phyloP scores from a whole-genome alignment of 2,329 filamentous ascomycete species.

The Colletotrichum eremochloae region DNA sequence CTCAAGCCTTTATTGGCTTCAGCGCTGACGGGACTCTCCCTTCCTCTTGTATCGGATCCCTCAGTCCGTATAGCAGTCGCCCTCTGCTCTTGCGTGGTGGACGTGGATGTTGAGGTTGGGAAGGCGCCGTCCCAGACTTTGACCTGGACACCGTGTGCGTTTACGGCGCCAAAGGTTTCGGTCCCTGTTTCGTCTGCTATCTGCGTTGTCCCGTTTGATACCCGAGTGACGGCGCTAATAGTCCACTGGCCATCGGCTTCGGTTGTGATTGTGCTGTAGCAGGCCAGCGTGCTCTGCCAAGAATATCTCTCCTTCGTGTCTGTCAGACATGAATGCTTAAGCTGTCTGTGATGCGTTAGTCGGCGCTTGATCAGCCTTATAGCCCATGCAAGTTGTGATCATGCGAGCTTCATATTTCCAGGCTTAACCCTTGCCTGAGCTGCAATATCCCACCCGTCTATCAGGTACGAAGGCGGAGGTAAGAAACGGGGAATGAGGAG shows the following conservation, averaged over 20 bases:
- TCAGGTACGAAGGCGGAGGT: background rate
- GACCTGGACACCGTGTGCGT: constrained; percentile 11
- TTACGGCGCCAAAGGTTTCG: constrained; percentile 7
- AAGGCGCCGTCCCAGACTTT: constrained; percentile 19
- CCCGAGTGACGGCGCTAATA: constrained; percentile 5
- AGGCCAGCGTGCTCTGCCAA: constrained; percentile 9
- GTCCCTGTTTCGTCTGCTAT: background rate
- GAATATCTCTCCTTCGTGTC: background rate
- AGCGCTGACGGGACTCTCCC: no score
- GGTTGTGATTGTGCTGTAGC: constrained; percentile 14
- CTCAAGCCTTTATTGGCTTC: background rate
- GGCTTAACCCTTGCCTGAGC: no score
- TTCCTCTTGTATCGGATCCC: background rate
- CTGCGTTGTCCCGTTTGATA: background rate
- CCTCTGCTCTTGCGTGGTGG: background rate
- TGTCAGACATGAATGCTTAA: constrained; percentile 4
- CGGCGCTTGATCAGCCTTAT: background rate
- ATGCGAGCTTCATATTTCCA: no score
- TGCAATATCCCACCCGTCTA: no score
- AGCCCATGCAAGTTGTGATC: background rate
- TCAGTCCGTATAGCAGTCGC: background rate
- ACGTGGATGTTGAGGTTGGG: background rate
- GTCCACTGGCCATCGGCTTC: constrained; percentile 8
- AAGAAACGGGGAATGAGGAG: background rate
- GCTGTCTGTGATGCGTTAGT: background rate